These are phyloP conservation scores for Fistulifera solaris DNA, from an alignment of 108 stramenopile species.

Conservation along the genomic window DNA sequence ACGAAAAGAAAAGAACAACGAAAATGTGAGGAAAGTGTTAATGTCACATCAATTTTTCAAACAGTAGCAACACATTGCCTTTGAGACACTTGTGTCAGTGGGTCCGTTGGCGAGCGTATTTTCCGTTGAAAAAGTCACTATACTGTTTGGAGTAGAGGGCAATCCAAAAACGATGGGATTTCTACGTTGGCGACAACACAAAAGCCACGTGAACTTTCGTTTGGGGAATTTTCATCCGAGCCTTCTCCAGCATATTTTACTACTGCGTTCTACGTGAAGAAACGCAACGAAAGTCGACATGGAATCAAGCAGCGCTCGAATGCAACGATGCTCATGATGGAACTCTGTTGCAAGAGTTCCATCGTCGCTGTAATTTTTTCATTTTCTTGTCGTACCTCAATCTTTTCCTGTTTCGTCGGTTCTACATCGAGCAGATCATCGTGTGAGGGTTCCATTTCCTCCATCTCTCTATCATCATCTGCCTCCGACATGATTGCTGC, in stretches of 20 bases:
- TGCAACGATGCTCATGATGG: background rate
- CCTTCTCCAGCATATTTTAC: background rate
- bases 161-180: too few relatives aligned
- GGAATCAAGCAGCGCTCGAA: background rate
- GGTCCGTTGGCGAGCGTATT: too few relatives aligned
- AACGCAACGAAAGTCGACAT: too few relatives aligned
- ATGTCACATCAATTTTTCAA: too few relatives aligned
- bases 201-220: background rate
- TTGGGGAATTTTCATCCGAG: background rate
- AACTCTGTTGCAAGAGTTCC: conserved; percentile 5
- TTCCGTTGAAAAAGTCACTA: too few relatives aligned
- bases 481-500: background rate
- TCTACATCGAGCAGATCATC: conserved; percentile 20
- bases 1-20: too few relatives aligned
- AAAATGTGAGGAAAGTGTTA: too few relatives aligned
- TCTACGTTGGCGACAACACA: background rate
- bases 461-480: conserved; percentile 3
- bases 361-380: background rate
- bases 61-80: too few relatives aligned
- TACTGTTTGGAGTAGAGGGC: too few relatives aligned
- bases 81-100: too few relatives aligned
- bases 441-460: background rate
- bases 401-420: conserved; percentile 17
- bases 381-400: conserved; percentile 7
- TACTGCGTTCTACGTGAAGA: conserved; percentile 9